Evolutionary conservation across 805 yeast species (phyloP).

Genomic region (Suhomyces faveliae): DNA sequence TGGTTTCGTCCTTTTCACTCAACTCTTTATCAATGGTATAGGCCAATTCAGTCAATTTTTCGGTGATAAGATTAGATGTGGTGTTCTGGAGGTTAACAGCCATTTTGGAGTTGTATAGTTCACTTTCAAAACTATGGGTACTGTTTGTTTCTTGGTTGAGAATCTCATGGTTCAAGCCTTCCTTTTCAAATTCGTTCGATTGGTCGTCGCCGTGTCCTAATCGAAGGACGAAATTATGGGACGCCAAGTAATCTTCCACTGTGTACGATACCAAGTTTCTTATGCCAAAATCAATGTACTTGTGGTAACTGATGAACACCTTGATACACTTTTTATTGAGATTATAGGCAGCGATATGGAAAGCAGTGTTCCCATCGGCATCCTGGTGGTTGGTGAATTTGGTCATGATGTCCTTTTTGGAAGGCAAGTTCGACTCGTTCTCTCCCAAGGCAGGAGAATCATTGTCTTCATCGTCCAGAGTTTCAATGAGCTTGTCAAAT

Average conservation of each 20-base stretch:
- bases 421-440: conserved; percentile 10
- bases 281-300: conserved; percentile 22
- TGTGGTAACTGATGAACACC: conserved; percentile 24
- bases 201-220: conserved; percentile 14
- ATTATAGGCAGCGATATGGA: conserved; percentile 76
- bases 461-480: conserved; percentile 22
- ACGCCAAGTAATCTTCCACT: conserved; percentile 28
- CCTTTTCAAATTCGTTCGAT: conserved; percentile 3
- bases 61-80: conserved; percentile 35
- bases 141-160: conserved; percentile 4
- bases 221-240: conserved; percentile 26
- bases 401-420: conserved; percentile 22
- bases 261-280: conserved; percentile 25
- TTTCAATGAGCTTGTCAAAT: conserved; percentile 32
- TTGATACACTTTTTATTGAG: conserved; percentile 23
- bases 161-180: neutral
- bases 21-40: conserved; percentile 39
- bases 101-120: conserved; percentile 34
- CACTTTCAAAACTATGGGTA: conserved; percentile 36
- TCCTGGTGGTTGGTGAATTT: conserved; percentile 83
- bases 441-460: conserved; percentile 3
- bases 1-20: conserved; percentile 33
- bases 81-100: conserved; percentile 34
- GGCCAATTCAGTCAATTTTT: conserved; percentile 38
- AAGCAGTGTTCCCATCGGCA: conserved; percentile 89